Evolutionary conservation across 345 rosid genomes (phyloP).

Genomic region (Murraya paniculata): DNA sequence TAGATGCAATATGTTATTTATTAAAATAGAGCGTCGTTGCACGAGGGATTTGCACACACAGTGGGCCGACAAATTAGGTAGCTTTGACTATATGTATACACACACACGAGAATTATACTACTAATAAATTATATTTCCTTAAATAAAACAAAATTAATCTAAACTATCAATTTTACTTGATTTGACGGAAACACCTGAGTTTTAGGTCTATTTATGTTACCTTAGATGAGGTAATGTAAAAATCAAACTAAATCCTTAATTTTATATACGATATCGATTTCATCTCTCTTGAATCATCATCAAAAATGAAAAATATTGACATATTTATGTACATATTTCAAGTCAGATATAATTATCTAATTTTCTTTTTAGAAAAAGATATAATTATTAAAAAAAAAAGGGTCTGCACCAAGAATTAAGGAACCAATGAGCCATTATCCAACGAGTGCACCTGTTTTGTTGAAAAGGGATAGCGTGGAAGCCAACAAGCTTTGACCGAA

Average conservation of each 20-base stretch:
- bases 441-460: background rate
- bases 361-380: no score
- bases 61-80: no score
- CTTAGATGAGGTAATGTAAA: background rate
- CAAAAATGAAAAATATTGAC: background rate
- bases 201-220: no score
- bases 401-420: no score
- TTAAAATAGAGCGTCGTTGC: background rate
- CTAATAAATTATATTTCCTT: no score
- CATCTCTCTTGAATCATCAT: background rate
- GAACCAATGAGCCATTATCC: background rate
- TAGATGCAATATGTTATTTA: background rate
- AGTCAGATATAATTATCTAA: no score
- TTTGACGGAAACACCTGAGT: no score
- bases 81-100: background rate
- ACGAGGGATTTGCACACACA: no score
- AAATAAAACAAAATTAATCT: background rate
- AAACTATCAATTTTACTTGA: no score
- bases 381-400: no score
- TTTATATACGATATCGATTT: background rate
- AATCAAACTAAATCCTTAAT: background rate
- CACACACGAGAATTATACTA: no score
- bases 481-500: constrained; percentile 1
- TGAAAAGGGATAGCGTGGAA: background rate
- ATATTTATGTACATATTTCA: no score